Evolutionary conservation across 805 yeast genomes (phyloP).

Genomic region (Starmerella roubikii): DNA sequence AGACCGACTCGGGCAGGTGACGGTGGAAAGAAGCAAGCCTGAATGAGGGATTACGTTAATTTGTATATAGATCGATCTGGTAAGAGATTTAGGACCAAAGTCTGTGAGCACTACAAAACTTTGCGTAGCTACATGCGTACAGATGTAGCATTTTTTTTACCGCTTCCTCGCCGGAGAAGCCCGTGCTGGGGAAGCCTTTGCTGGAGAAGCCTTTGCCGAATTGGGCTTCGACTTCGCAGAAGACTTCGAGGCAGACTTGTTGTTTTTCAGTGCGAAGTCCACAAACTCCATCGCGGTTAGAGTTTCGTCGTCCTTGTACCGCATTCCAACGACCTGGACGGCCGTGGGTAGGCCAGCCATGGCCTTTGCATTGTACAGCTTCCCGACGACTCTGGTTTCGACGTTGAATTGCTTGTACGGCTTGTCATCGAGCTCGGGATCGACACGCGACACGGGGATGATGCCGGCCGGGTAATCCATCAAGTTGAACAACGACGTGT

Average conservation of each 20-base stretch:
- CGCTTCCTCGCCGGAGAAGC: too few species aligned
- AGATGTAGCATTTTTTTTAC: too few species aligned
- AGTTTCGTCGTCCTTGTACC: conserved; percentile 50
- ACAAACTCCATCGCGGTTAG: conserved; percentile 35
- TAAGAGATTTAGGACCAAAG: too few species aligned
- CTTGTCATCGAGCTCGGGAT: conserved; percentile 26
- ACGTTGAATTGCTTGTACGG: conserved; percentile 25
- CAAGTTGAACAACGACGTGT: conserved; percentile 43
- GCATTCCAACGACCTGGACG: conserved; percentile 46
- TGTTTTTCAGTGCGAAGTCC: conserved; percentile 16
- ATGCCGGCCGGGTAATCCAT: conserved; percentile 45
- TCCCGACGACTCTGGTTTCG: conserved; percentile 32
- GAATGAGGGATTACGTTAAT: too few species aligned
- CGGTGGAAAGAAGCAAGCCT: background rate
- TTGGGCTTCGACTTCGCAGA: too few species aligned
- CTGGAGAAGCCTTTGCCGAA: too few species aligned
- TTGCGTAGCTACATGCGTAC: too few species aligned
- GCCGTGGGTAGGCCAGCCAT: conserved; percentile 49
- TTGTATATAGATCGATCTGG: too few species aligned
- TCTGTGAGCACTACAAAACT: too few species aligned
- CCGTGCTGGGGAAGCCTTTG: too few species aligned
- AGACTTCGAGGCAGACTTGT: conserved; percentile 2
- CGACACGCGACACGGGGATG: conserved; percentile 46
- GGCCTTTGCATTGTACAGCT: conserved; percentile 38
- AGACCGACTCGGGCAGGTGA: conserved; percentile 8